Evolutionary conservation across 179 eudicot genomes (phyloP).

Genomic region (Sideroxylon spinosum): DNA sequence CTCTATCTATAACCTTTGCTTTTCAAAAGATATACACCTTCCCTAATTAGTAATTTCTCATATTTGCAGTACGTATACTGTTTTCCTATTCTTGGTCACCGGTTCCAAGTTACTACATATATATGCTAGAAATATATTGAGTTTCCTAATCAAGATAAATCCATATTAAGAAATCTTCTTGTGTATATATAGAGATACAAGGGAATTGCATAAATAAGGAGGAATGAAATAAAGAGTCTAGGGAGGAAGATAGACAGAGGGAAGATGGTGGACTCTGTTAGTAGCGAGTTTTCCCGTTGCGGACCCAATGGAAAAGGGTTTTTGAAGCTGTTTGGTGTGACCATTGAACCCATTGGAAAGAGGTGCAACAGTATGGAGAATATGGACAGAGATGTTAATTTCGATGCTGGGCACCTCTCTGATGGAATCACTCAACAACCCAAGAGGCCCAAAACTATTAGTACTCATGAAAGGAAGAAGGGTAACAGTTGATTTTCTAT

Average conservation of each 20-base stretch:
- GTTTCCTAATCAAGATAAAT: too few relatives aligned
- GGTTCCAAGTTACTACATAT: too few relatives aligned
- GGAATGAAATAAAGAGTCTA: background rate
- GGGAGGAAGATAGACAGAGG: background rate
- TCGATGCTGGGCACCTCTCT: slow-evolving; percentile 26
- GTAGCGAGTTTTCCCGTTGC: background rate
- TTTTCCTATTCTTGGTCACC: too few relatives aligned
- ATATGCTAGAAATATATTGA: background rate
- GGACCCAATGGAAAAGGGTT: too few relatives aligned
- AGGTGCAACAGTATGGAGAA: slow-evolving; percentile 28
- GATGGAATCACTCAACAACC: slow-evolving; percentile 18
- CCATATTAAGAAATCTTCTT: too few relatives aligned
- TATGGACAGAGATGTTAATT: slow-evolving; percentile 6
- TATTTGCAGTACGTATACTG: too few relatives aligned
- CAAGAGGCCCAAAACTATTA: background rate
- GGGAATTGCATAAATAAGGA: too few relatives aligned
- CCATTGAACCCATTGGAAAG: slow-evolving; percentile 22
- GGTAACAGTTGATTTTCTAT: slow-evolving; percentile 5
- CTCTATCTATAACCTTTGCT: too few relatives aligned
- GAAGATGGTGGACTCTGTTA: slow-evolving; percentile 16
- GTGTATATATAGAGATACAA: too few relatives aligned
- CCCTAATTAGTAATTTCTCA: too few relatives aligned
- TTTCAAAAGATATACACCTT: too few relatives aligned
- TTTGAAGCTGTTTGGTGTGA: slow-evolving; percentile 34
- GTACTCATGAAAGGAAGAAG: slow-evolving; percentile 15